These are phyloP conservation scores for Knoxdaviesia proteae DNA, from an alignment of 2,329 filamentous ascomycete species.

Conservation along the genomic window DNA sequence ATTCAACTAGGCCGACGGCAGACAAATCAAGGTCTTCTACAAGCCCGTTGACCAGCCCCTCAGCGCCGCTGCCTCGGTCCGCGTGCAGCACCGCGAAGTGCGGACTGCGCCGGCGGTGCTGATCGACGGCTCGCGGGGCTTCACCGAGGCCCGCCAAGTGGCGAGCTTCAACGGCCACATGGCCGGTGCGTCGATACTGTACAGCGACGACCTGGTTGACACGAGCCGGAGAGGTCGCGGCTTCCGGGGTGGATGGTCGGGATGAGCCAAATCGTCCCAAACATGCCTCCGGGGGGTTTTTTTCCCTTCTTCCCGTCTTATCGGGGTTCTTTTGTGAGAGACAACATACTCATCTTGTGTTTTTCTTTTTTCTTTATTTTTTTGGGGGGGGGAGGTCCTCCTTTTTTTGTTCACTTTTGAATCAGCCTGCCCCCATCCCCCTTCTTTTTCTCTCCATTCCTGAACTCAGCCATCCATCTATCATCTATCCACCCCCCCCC, in stretches of 20 bases:
- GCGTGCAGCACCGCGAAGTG: slow-evolving; percentile 12
- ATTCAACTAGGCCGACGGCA: slow-evolving; percentile 43
- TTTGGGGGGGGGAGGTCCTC: no score
- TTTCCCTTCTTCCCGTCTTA: no score
- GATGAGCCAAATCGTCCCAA: neutral
- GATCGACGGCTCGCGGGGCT: slow-evolving; percentile 32
- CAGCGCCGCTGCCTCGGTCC: slow-evolving; percentile 9
- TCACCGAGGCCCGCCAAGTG: slow-evolving; percentile 25
- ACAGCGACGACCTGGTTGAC: slow-evolving; percentile 26
- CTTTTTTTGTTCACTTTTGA: no score
- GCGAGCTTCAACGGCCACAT: slow-evolving; percentile 7
- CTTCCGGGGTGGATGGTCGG: neutral
- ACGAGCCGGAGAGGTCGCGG: slow-evolving; percentile 8
- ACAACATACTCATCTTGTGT: no score
- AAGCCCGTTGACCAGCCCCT: slow-evolving; percentile 27
- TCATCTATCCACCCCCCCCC: no score
- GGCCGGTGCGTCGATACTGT: slow-evolving; percentile 14
- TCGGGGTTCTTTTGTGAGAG: no score
- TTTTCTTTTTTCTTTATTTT: no score
- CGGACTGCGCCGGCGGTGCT: slow-evolving; percentile 11
- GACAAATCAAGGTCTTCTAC: slow-evolving; percentile 51
- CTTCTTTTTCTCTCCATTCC: no score
- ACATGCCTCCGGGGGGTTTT: no score
- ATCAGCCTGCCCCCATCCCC: no score
- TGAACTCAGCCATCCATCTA: no score